A percentile compares a stretch with the other conserved stretches of the same genome.
These are phyloP conservation scores for Moringa oleifera DNA, from an alignment of 345 rosid genomes.

Conservation along the genomic window DNA sequence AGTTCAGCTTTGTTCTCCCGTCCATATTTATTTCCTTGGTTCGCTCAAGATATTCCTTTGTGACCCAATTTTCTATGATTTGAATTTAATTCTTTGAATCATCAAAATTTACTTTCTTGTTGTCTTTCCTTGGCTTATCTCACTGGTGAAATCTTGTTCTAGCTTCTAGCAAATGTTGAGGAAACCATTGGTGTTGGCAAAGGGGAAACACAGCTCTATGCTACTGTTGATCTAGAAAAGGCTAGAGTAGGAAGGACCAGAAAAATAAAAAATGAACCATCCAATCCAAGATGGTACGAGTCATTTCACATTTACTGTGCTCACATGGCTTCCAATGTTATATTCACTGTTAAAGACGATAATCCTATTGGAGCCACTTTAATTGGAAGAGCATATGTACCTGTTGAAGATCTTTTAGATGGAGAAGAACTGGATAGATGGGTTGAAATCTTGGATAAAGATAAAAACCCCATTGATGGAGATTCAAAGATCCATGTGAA, in stretches of 20 bases:
- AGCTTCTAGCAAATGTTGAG: slow-evolving; percentile 73
- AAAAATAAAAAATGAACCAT: slow-evolving; percentile 45
- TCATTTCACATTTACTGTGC: slow-evolving; percentile 94
- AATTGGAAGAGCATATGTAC: slow-evolving; percentile 80
- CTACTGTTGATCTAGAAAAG: slow-evolving; percentile 80
- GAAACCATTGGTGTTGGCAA: slow-evolving; percentile 79
- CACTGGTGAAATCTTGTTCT: slow-evolving; percentile 17
- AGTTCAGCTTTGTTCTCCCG: too few species aligned
- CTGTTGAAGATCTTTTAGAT: slow-evolving; percentile 59
- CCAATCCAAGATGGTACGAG: slow-evolving; percentile 76
- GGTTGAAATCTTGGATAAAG: slow-evolving; percentile 73
- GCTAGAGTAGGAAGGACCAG: slow-evolving; percentile 96
- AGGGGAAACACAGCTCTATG: slow-evolving; percentile 71
- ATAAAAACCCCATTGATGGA: slow-evolving; percentile 49
- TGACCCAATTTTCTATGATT: background rate
- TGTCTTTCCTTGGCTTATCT: slow-evolving; percentile 11
- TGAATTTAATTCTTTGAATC: background rate
- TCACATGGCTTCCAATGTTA: slow-evolving; percentile 70
- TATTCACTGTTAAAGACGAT: slow-evolving; percentile 86
- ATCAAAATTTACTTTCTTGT: background rate
- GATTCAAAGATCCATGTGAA: slow-evolving; percentile 86
- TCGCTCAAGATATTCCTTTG: background rate
- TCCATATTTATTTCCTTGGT: too few species aligned
- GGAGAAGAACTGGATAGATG: slow-evolving; percentile 90
- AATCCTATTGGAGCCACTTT: slow-evolving; percentile 89